Evolutionary conservation across 306 rosid species (phyloP).

Genomic region (Crataegus laevigata): DNA sequence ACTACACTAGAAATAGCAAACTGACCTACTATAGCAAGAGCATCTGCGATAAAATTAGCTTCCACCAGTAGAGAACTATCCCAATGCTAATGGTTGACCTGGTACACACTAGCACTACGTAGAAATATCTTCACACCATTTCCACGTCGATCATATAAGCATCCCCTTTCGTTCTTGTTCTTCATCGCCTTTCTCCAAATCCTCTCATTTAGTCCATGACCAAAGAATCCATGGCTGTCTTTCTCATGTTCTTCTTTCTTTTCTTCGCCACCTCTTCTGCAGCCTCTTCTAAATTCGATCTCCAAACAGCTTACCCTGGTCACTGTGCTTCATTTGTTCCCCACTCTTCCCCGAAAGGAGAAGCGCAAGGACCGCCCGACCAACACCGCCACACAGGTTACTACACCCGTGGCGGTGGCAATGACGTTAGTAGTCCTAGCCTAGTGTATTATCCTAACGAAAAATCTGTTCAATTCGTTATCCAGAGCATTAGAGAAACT

Average conservation of each 20-base stretch:
- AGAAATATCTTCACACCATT: neutral
- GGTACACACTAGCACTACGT: neutral
- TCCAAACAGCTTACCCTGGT: constrained; percentile 19
- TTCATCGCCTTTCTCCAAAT: neutral
- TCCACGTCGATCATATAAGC: neutral
- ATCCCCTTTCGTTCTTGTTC: neutral
- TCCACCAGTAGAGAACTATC: no score
- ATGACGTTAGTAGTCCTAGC: neutral
- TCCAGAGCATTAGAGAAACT: constrained; percentile 5
- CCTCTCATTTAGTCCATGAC: no score
- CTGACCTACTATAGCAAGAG: no score
- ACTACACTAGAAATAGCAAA: no score
- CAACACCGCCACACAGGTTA: constrained; percentile 17
- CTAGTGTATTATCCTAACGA: neutral
- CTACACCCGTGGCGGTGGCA: constrained; percentile 27
- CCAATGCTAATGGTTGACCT: neutral
- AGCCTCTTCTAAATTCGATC: constrained; percentile 6
- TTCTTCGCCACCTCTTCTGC: neutral
- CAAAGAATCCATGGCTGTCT: neutral
- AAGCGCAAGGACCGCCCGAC: neutral
- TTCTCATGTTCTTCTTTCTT: constrained; percentile 7
- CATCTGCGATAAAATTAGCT: no score
- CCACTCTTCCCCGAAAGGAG: neutral
- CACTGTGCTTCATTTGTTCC: constrained; percentile 42
- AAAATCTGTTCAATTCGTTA: neutral